Evolutionary conservation across 164 flowering plant species (phyloP).

Genomic region (Protea cynaroides): DNA sequence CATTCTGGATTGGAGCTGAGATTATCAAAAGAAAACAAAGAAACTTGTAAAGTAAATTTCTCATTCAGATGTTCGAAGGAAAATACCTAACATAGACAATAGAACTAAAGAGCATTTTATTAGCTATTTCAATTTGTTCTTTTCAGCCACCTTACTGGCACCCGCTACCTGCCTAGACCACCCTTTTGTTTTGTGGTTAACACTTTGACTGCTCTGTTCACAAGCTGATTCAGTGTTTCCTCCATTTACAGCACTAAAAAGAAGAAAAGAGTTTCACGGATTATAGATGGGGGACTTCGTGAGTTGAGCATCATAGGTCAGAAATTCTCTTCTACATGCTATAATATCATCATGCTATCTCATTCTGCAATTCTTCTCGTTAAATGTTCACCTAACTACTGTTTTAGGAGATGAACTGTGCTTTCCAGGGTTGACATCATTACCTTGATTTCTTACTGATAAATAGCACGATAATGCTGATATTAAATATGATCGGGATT

Average conservation of each 20-base stretch:
- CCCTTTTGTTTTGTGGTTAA: no score
- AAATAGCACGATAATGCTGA: neutral
- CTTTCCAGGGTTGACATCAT: neutral
- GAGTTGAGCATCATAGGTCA: conserved; percentile 19
- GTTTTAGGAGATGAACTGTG: neutral
- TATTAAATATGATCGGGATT: neutral
- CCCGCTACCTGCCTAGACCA: no score
- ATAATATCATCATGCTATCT: neutral
- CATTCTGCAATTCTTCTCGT: neutral
- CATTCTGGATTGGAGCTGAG: no score
- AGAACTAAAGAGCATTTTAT: no score
- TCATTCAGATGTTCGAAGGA: no score
- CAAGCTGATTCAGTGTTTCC: conserved; percentile 3
- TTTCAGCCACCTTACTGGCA: no score
- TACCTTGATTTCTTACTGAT: no score
- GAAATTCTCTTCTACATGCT: neutral
- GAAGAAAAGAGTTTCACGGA: conserved; percentile 16
- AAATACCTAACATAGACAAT: no score
- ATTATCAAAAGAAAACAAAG: no score
- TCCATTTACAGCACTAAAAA: conserved; percentile 4
- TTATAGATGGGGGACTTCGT: conserved; percentile 22
- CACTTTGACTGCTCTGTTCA: neutral
- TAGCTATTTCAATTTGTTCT: no score
- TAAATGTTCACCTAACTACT: neutral
- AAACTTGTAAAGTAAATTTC: no score